Base-by-base conservation (phyloP, 768 basidiomycete species). In the Lentinula guzmanii region DNA sequence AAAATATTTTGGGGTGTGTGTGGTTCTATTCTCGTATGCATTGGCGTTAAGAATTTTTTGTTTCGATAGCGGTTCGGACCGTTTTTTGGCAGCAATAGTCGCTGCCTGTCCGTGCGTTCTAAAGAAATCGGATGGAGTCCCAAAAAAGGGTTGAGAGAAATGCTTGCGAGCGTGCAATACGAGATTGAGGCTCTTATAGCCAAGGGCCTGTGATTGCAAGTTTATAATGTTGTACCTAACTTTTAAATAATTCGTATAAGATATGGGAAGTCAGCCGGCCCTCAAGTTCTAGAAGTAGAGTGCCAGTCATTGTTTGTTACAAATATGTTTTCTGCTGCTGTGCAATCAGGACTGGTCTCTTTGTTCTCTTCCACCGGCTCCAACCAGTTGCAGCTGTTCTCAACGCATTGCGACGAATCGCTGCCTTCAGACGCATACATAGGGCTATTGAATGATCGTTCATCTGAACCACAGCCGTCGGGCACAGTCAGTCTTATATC, bases 361-460 rank as follows among this genome's bases (percentile, higher is more conserved):
- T 66, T 92, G 18, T 90, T 92, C 70, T 91, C 90, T 21, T 89
- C 90, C 0, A 87, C 88, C 5, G 79, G 82, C 24, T 83, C 81
- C 55, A 78, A 86, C 48, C 85, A 87, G 50, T 75, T 91, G 41
- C 70, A 75, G 15, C 70, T 91, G 5, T 91, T 88, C 72, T 73
- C 73, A 1, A 62, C 70, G 5, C 72, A 76, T 15, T 71, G 70
- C 10, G 89, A 90, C 67, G n/a, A 67, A 5, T 71, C 76, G 37
- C 70, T 87, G 1, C 80, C 83, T 4, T 69, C 80, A 5, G 87
- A 89, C 69, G 90, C 90, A 1, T 83, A 85, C 66, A 73, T 87
- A 48, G 83, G 83, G 62, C 74, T 90, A 24, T 76, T 91, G 15
- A 77, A 86, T 53, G 90, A 92, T 69, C 65, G 73, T 3, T 75